Evolutionary conservation across 225 moss, liverwort and hornwort genomes (phyloP).

Genomic region (Physcomitrium patens): DNA sequence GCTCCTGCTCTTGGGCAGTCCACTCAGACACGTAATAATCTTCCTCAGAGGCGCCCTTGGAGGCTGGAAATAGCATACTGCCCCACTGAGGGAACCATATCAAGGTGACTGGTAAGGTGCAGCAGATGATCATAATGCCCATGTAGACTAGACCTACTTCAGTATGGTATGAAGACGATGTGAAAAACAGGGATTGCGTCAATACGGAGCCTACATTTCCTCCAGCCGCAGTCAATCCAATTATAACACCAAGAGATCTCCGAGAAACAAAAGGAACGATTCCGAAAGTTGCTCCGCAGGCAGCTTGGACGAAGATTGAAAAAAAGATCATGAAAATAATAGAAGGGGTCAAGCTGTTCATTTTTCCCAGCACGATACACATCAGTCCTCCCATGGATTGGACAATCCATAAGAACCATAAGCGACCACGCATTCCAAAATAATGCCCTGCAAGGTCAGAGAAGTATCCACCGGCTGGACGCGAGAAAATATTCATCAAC

Average conservation of each 20-base stretch:
- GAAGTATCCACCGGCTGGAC: constrained; percentile 60
- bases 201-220: constrained; percentile 72
- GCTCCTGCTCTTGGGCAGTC: constrained; percentile 54
- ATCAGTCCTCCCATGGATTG: constrained; percentile 59
- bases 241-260: constrained; percentile 70
- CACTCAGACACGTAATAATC: constrained; percentile 71
- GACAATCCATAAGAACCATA: constrained; percentile 66
- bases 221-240: constrained; percentile 72
- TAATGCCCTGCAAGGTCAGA: constrained; percentile 50
- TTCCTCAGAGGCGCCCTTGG: constrained; percentile 40
- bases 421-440: constrained; percentile 74
- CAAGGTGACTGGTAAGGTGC: constrained; percentile 37
- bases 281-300: constrained; percentile 71
- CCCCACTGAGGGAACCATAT: constrained; percentile 81
- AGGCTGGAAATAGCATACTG: constrained; percentile 58
- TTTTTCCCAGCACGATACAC: constrained; percentile 53
- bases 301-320: constrained; percentile 69
- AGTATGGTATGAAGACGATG: constrained; percentile 39
- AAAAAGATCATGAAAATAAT: constrained; percentile 67
- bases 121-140: constrained; percentile 65
- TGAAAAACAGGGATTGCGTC: constrained; percentile 68
- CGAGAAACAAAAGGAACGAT: constrained; percentile 80
- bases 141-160: constrained; percentile 69
- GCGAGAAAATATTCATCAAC: constrained; percentile 70
- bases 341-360: constrained; percentile 27